phyloP scores from a whole-genome alignment of 768 basidiomycete genomes.

The Leccinellum albellum region DNA sequence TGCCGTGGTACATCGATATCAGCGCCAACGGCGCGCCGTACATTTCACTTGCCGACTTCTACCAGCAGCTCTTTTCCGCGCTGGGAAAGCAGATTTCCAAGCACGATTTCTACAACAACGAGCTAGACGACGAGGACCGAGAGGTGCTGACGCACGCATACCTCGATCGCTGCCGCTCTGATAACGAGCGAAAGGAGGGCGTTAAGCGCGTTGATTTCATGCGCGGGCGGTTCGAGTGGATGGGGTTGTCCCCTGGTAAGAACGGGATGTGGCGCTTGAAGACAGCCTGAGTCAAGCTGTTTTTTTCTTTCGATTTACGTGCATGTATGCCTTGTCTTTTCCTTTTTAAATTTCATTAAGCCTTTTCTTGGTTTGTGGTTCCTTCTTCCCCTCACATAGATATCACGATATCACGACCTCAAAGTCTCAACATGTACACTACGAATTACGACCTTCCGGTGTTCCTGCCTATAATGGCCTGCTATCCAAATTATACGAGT shows the following conservation, averaged over 20 bases:
- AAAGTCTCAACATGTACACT: background rate
- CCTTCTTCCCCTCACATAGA: background rate
- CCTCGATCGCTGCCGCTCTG: slow-evolving; percentile 39
- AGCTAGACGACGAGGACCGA: slow-evolving; percentile 45
- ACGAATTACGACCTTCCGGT: background rate
- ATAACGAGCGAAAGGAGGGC: slow-evolving; percentile 37
- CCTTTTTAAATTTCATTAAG: background rate
- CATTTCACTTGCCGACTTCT: slow-evolving; percentile 56
- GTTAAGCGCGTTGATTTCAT: slow-evolving; percentile 60
- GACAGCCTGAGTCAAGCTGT: slow-evolving; percentile 33
- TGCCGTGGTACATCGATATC: slow-evolving; percentile 71
- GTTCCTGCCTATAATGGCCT: background rate
- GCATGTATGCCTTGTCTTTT: background rate
- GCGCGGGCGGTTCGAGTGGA: slow-evolving; percentile 47
- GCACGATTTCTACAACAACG: slow-evolving; percentile 58
- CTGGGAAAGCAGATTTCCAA: slow-evolving; percentile 44
- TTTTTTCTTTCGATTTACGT: background rate
- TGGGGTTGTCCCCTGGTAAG: slow-evolving; percentile 50
- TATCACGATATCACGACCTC: background rate
- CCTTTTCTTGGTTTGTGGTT: slow-evolving; percentile 1
- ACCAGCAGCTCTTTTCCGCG: slow-evolving; percentile 42
- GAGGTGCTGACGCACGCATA: slow-evolving; percentile 44
- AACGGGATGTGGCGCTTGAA: slow-evolving; percentile 68
- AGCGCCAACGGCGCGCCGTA: slow-evolving; percentile 41
- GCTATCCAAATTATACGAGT: background rate